Evolutionary conservation across 768 basidiomycete species (phyloP).

Genomic region (Leccinum incarnatum): DNA sequence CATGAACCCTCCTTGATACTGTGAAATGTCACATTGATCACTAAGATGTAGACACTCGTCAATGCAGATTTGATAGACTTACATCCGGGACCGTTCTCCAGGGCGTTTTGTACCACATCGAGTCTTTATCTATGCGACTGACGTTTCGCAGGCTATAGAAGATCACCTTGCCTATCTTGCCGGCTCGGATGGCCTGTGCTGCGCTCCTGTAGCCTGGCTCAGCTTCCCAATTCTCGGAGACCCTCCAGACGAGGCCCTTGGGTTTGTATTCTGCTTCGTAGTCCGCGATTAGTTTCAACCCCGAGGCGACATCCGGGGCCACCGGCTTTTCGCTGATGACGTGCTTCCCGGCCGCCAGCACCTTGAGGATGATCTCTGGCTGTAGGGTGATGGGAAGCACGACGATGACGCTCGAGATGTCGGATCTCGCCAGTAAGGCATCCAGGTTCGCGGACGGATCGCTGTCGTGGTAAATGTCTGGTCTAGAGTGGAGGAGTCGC

Average conservation of each 20-base stretch:
- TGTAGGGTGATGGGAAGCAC: conserved; percentile 76
- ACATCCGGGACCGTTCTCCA: conserved; percentile 85
- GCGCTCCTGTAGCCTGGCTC: conserved; percentile 53
- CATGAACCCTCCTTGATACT: conserved; percentile 83
- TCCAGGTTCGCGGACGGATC: conserved; percentile 48
- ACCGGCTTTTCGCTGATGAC: conserved; percentile 89
- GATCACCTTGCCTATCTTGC: conserved; percentile 69
- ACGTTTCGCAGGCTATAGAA: conserved; percentile 61
- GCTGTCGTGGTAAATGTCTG: conserved; percentile 57
- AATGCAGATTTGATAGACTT: conserved; percentile 27
- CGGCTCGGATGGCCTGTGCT: conserved; percentile 47
- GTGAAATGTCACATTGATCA: background rate
- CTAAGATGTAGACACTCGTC: background rate
- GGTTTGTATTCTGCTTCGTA: conserved; percentile 65
- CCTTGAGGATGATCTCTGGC: conserved; percentile 62
- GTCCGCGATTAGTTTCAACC: conserved; percentile 58
- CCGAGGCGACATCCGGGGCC: conserved; percentile 64
- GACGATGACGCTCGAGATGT: conserved; percentile 72
- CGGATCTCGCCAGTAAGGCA: conserved; percentile 60
- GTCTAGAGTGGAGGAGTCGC: conserved; percentile 36
- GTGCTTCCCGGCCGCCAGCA: conserved; percentile 76
- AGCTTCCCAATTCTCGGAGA: conserved; percentile 76
- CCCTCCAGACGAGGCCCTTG: conserved; percentile 72
- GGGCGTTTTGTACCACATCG: conserved; percentile 77
- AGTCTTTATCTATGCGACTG: conserved; percentile 54